Conservation (phyloP, 1,284 basidiomycete genomes). For the Ustilago xerochloae region DNA sequence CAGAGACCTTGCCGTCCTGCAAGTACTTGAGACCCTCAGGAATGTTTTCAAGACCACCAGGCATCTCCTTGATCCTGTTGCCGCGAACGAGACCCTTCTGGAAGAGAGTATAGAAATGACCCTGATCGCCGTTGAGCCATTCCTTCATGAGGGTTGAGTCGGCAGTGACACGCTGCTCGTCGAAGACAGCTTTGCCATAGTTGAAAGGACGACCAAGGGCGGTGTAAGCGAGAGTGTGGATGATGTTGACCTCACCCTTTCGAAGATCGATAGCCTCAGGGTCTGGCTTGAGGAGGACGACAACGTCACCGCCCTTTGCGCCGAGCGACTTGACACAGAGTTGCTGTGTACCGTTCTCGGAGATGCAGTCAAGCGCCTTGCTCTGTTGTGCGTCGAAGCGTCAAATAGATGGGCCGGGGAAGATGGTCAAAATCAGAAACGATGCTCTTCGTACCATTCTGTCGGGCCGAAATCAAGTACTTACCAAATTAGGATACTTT, state of each 20-base stretch:
- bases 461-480: background rate
- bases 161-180: conserved; percentile 32
- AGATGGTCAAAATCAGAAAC: background rate
- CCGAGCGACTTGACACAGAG: conserved; percentile 53
- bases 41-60: conserved; percentile 52
- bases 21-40: conserved; percentile 54
- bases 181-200: conserved; percentile 51
- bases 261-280: conserved; percentile 53
- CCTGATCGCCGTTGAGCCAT: conserved; percentile 50
- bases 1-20: conserved; percentile 57
- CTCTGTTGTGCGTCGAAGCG: conserved; percentile 1
- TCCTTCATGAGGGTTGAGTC: conserved; percentile 40
- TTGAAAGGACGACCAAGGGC: conserved; percentile 50
- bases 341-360: conserved; percentile 60
- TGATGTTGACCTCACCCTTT: conserved; percentile 54
- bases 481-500: conserved; percentile 56
- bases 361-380: conserved; percentile 63
- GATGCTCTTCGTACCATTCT: background rate
- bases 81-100: conserved; percentile 45
- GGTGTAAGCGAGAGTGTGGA: conserved; percentile 59
- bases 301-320: conserved; percentile 47
- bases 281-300: conserved; percentile 57
- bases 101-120: conserved; percentile 52
- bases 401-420: background rate
- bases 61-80: conserved; percentile 54